Percentiles rank a stretch among this genome's conserved stretches.
Evolutionary conservation across 2,329 filamentous ascomycete species (phyloP).

Genomic region (Diaporthe eres): DNA sequence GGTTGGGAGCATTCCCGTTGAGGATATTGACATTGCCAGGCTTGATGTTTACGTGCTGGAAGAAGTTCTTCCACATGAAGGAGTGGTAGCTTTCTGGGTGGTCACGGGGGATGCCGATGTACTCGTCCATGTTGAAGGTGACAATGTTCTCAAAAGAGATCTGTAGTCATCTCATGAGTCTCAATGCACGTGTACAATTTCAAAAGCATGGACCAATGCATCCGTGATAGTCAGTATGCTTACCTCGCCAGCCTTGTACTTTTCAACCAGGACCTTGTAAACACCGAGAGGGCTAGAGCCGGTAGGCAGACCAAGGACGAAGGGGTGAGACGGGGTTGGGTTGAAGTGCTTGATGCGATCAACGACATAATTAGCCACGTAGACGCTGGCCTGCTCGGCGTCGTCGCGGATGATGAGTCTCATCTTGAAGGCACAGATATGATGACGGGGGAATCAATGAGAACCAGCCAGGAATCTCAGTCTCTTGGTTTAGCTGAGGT

Average conservation of each 20-base stretch:
- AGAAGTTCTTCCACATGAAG: slow-evolving; percentile 88
- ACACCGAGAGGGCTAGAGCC: slow-evolving; percentile 79
- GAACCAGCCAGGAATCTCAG: neutral
- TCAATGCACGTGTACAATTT: neutral
- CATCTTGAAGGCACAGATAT: slow-evolving; percentile 60
- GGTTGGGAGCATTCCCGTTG: slow-evolving; percentile 78
- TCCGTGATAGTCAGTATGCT: slow-evolving; percentile 26
- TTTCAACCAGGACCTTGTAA: slow-evolving; percentile 76
- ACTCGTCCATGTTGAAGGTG: slow-evolving; percentile 81
- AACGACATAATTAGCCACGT: slow-evolving; percentile 81
- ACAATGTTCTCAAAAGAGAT: slow-evolving; percentile 74
- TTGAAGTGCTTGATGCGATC: slow-evolving; percentile 78
- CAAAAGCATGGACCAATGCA: too few relatives aligned
- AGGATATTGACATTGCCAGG: slow-evolving; percentile 80
- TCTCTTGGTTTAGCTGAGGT: neutral
- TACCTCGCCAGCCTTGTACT: slow-evolving; percentile 69
- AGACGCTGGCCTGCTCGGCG: slow-evolving; percentile 72
- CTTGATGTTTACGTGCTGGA: slow-evolving; percentile 79
- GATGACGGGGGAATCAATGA: neutral
- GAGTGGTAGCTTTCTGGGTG: slow-evolving; percentile 85
- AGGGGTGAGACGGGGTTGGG: slow-evolving; percentile 74
- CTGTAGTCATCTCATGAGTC: slow-evolving; percentile 33
- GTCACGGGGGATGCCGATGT: slow-evolving; percentile 79
- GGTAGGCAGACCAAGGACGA: slow-evolving; percentile 81
- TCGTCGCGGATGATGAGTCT: slow-evolving; percentile 81